phyloP scores from a whole-genome alignment of 2,329 filamentous ascomycete genomes.

The Pseudocercospora eumusae region DNA sequence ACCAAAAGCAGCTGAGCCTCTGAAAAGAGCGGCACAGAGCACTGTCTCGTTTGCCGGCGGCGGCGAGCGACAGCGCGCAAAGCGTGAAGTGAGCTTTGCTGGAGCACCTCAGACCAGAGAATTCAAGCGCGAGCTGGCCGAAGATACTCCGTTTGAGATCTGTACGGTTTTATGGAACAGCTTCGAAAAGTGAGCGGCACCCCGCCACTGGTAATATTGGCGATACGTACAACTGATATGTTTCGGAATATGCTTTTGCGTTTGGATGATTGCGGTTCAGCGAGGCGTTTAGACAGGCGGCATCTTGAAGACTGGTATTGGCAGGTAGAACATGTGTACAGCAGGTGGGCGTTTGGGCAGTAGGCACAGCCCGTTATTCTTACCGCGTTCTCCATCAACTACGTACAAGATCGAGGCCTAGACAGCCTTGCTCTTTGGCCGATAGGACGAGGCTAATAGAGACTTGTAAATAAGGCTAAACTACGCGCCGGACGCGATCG shows the following conservation, averaged over 20 bases:
- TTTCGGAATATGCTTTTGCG: background rate
- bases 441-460: background rate
- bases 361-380: background rate
- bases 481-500: background rate
- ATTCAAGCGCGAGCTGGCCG: conserved; percentile 20
- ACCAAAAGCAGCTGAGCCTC: conserved; percentile 20
- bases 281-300: conserved; percentile 13
- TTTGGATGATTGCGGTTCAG: conserved; percentile 12
- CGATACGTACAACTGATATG: background rate
- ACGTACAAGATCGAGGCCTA: background rate
- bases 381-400: background rate
- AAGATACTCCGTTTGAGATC: conserved; percentile 28
- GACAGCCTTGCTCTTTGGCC: background rate
- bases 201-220: background rate
- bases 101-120: conserved; percentile 28
- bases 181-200: background rate
- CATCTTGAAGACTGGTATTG: background rate
- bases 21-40: conserved; percentile 22
- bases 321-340: background rate
- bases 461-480: conserved; percentile 1
- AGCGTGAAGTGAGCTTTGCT: conserved; percentile 34
- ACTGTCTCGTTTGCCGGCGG: conserved; percentile 11
- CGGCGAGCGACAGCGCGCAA: conserved; percentile 20
- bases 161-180: conserved; percentile 32
- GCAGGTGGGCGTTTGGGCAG: background rate